These are phyloP conservation scores for Sphagnum fallax DNA, from an alignment of 228 moss, liverwort and hornwort genomes.

Conservation along the genomic window DNA sequence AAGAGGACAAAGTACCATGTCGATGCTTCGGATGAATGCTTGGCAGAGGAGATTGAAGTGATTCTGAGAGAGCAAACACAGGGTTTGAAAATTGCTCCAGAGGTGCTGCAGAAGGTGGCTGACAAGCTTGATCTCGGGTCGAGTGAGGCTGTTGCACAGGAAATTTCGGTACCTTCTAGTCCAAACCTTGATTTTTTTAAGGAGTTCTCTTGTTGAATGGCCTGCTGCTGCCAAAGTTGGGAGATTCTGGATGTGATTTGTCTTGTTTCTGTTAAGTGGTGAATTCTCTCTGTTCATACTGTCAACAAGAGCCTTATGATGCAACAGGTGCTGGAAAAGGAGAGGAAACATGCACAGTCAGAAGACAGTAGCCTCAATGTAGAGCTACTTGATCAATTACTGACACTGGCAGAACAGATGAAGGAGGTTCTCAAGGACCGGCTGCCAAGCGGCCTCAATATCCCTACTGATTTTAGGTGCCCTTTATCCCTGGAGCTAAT, in stretches of 20 bases:
- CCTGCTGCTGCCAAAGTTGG: no score
- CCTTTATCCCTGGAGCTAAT: conserved; percentile 94
- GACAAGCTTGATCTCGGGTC: conserved; percentile 38
- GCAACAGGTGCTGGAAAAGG: conserved; percentile 25
- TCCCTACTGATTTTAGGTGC: conserved; percentile 90
- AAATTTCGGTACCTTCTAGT: conserved; percentile 1
- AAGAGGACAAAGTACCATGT: conserved; percentile 48
- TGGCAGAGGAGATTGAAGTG: conserved; percentile 37
- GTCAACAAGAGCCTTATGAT: no score
- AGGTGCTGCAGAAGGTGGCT: conserved; percentile 34
- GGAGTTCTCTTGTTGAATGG: no score
- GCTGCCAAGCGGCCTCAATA: conserved; percentile 38
- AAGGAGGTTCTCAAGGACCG: conserved; percentile 32
- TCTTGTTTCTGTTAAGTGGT: no score
- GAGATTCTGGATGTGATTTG: no score
- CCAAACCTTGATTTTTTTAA: no score
- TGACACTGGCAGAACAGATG: conserved; percentile 39
- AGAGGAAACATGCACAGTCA: conserved; percentile 27
- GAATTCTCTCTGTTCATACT: no score
- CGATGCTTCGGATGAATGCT: conserved; percentile 44
- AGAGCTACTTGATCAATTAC: conserved; percentile 36
- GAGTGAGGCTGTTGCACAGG: conserved; percentile 21
- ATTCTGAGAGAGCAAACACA: conserved; percentile 45
- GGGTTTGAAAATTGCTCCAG: conserved; percentile 25
- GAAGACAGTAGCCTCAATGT: conserved; percentile 37